Conservation (phyloP, 257 asterid species). For the Solanum rostratum region DNA sequence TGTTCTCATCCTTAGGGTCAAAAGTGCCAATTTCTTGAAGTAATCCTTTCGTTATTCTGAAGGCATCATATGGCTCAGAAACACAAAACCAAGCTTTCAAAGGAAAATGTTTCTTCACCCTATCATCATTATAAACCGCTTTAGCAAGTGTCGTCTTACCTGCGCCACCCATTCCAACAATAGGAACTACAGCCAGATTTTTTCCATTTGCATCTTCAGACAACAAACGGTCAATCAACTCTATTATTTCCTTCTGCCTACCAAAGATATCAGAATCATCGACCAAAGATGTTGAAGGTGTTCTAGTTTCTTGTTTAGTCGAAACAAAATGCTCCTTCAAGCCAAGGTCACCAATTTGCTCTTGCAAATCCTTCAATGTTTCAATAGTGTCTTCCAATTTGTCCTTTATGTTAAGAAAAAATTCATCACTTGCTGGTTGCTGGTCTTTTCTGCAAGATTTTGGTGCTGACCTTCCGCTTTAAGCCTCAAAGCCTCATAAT, state of each 20-base stretch:
- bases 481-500: not conserved
- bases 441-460: not conserved
- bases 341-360: no score
- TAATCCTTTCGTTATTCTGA: not conserved
- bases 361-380: not conserved
- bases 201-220: not conserved
- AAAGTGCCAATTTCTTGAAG: not conserved
- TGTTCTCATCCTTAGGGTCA: not conserved
- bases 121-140: not conserved
- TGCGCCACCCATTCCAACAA: not conserved
- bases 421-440: not conserved
- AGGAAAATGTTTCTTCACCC: not conserved
- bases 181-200: not conserved
- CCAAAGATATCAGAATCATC: not conserved
- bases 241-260: not conserved
- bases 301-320: not conserved
- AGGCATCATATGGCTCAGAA: constrained; percentile 1
- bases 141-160: constrained; percentile 9
- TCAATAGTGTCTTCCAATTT: not conserved
- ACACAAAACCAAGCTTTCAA: constrained; percentile 6
- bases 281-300: not conserved
- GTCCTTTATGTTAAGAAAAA: not conserved
- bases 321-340: not conserved
- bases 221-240: not conserved
- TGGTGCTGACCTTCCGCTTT: not conserved